Base-by-base conservation (phyloP, 352 stramenopile genomes). In the Phytophthora capsici region DNA sequence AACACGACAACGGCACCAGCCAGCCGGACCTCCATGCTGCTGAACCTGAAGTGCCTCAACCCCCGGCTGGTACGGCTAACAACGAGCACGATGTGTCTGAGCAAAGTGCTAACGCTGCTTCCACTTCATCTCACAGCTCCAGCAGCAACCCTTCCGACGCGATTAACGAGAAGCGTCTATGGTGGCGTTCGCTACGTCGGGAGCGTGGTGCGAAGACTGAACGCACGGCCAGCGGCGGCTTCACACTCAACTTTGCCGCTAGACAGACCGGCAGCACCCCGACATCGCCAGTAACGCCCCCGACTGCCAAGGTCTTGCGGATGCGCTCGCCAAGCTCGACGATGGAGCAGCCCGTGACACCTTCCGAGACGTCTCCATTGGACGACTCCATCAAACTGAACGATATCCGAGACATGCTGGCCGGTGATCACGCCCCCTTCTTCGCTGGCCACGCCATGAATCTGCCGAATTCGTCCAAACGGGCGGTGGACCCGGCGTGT, bases 111-210 rank as follows among this genome's bases (percentile, higher is more conserved):
- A 59, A 58, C 48, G 57, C 37, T 63, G 17, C 41, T 62, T 75
- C 34, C 30, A 41, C 45, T 59, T 71, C 63, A 36, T 53, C 66
- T 43, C 38, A 68, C 44, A 79, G 69, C 54, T 69, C 67, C 22
- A 59, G 43, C n/a, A 83, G 64, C 37, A 76, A 53, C 46, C 78
- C 76, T 63, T 79, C 74, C 4, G 71, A 84, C 51, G 58, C 64
- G 17, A 77, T 73, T 62, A 84, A 62, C 56, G 80, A 91, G 61
- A 88, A 86, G 67, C 84, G 82, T 57, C 63, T 89, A 25, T 92
- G 84, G 84, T 92, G 84, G 84, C 80, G 73, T 22, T 80, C 81
- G 45, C 82, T 90, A 64, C 80, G 81, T 53, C 80, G 83, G 14
- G 78, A 83, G 9, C 80, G 80, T 54, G 70, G 69, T 48, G 40